Evolutionary conservation across 78 protist species (phyloP).

Genomic region (Cavenderia fasciculata): DNA sequence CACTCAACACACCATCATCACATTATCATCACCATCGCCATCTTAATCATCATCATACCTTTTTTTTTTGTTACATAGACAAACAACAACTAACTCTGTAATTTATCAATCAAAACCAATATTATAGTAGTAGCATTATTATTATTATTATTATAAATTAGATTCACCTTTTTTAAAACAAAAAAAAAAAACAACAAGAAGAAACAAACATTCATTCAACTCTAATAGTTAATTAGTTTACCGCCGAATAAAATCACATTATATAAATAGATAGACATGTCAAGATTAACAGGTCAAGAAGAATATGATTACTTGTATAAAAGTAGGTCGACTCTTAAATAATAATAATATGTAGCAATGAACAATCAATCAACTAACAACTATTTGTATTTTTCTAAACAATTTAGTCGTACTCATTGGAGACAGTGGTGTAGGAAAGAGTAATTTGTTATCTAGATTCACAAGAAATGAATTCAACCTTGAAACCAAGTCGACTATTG

Average conservation of each 20-base stretch:
- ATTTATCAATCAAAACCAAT: neutral
- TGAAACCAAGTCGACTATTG: constrained; percentile 98
- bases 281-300: constrained; percentile 70
- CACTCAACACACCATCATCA: too few relatives aligned
- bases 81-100: neutral
- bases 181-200: too few relatives aligned
- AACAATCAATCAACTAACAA: neutral
- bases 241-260: neutral
- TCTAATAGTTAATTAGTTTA: too few relatives aligned
- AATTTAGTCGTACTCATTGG: constrained; percentile 97
- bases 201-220: too few relatives aligned
- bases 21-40: too few relatives aligned
- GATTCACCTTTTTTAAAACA: neutral
- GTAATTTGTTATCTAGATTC: constrained; percentile 89
- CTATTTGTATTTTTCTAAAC: too few relatives aligned
- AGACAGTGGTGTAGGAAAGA: constrained; percentile 99
- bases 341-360: neutral
- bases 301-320: constrained; percentile 84
- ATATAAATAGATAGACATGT: constrained; percentile 21
- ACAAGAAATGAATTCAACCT: constrained; percentile 96
- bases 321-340: constrained; percentile 25
- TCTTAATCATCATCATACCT: too few relatives aligned
- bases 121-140: neutral
- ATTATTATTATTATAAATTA: neutral
- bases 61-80: neutral